Evolutionary conservation across 208 protist species (phyloP), one percentile per base, ranked within the genome.

Genomic region (Trypanosoma boissoni): DNA sequence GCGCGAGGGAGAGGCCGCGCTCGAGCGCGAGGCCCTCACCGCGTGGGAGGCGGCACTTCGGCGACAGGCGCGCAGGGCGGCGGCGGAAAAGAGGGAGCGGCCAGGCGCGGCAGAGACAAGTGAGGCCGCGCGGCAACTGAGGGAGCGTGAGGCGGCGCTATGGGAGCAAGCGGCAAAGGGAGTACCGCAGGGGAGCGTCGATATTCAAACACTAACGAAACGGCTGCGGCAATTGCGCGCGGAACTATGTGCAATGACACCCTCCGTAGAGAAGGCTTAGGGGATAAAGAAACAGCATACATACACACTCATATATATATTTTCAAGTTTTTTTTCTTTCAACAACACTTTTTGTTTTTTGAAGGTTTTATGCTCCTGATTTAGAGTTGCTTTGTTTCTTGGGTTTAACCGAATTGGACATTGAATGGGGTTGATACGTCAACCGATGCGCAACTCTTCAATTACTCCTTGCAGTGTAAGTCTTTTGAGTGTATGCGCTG

Each of bases 131-230:
- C 6, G 23, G 7, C 31, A 27, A 16, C 51, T 65, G 27, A 2
- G 16, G 18, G 46, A 36, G n/a, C 49, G 59, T 26, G 59, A 65
- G 42, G 59, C 2, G n/a, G 29, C 23, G 20, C 36, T 66, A 31
- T 58, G 60, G 60, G 34, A 57, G n/a, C 12, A 20, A 18, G 60
- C 60, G 5, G 37, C 36, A 10, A 21, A 14, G 49, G 54, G 34
- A 34, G 37, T 66, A 24, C 60, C 60, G 8, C 21, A 36, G 7
- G 49, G 23, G 18, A 32, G 23, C 21, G 49, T 34, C 14, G 20
- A 57, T 2, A 7, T 66, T 10, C 39, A 42, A 31, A 16, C 29
- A 18, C 20, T 63, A 9, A 53, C 54, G 31, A 29, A 37, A 14
- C 2, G 24, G 41, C 44, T 61, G 12, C 32, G 28, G 21, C 18